Conservation (phyloP, 1,284 basidiomycete genomes). For the Stereum hirsutum region DNA sequence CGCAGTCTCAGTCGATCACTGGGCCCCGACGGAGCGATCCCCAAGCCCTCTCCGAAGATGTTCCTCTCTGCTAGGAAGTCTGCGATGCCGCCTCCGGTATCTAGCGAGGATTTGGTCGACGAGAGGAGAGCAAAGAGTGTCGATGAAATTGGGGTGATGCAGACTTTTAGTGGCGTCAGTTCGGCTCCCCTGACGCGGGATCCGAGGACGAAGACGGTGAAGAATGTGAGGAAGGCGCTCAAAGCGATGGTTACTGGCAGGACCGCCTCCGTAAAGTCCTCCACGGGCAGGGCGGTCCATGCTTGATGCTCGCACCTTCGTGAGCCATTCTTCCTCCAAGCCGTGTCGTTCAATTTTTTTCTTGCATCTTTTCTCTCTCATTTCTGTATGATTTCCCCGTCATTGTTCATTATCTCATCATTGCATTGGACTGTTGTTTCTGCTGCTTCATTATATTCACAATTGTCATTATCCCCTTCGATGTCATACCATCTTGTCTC, state of each 20-base stretch:
- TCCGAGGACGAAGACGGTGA: background rate
- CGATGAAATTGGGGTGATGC: conserved; percentile 22
- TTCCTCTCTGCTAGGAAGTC: conserved; percentile 43
- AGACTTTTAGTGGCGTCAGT: background rate
- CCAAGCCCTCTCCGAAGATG: conserved; percentile 32
- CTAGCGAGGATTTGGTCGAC: conserved; percentile 31
- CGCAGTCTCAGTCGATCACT: too few relatives aligned
- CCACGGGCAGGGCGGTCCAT: background rate
- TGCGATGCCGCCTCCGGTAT: conserved; percentile 57
- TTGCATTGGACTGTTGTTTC: background rate
- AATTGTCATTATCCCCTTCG: background rate
- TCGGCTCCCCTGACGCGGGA: background rate
- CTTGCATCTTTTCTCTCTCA: background rate
- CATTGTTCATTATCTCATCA: background rate
- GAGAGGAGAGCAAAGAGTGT: conserved; percentile 15
- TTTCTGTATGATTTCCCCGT: background rate
- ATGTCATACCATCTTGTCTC: background rate
- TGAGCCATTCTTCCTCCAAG: too few relatives aligned
- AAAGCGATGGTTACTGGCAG: conserved; percentile 1
- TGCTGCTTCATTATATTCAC: background rate
- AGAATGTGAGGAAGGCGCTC: background rate
- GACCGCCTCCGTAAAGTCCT: background rate
- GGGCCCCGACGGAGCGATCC: conserved; percentile 14
- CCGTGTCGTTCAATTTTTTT: background rate
- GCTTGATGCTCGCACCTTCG: too few relatives aligned